Percentiles rank a stretch among this genome's conserved stretches.
phyloP scores from a whole-genome alignment of 805 yeast species.

The Yamadazyma ubonensis region DNA sequence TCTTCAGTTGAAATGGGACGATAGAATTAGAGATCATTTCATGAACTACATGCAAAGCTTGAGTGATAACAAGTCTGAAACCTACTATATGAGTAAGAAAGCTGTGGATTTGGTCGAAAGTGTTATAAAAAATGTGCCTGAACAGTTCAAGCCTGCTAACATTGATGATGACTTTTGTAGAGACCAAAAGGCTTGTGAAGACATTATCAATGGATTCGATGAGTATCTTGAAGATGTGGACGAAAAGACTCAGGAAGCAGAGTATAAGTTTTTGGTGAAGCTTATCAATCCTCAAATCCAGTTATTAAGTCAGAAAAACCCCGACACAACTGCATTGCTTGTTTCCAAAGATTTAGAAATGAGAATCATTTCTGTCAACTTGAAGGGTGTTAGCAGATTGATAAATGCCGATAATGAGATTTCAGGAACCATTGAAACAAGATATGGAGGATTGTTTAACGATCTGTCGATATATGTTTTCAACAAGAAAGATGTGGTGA shows the following conservation, averaged over 20 bases:
- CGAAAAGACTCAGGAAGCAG: slow-evolving; percentile 40
- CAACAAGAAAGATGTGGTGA: slow-evolving; percentile 30
- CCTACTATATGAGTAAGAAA: slow-evolving; percentile 47
- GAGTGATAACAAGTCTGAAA: slow-evolving; percentile 41
- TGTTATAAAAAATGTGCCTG: slow-evolving; percentile 23
- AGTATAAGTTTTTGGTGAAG: slow-evolving; percentile 62
- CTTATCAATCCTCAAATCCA: slow-evolving; percentile 85
- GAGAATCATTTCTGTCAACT: slow-evolving; percentile 46
- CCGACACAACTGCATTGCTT: slow-evolving; percentile 48
- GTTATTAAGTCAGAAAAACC: slow-evolving; percentile 45
- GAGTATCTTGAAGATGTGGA: slow-evolving; percentile 46
- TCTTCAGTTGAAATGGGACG: slow-evolving; percentile 77
- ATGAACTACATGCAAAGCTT: slow-evolving; percentile 53
- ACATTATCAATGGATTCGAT: slow-evolving; percentile 48
- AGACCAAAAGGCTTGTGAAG: slow-evolving; percentile 25
- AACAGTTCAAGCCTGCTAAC: slow-evolving; percentile 15
- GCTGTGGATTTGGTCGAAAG: slow-evolving; percentile 51
- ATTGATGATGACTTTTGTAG: slow-evolving; percentile 19
- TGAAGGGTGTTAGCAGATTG: slow-evolving; percentile 39
- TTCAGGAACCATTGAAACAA: slow-evolving; percentile 49
- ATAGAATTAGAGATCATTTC: slow-evolving; percentile 60
- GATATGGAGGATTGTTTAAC: slow-evolving; percentile 54
- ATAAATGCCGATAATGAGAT: slow-evolving; percentile 32
- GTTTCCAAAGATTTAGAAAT: slow-evolving; percentile 60
- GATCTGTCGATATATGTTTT: slow-evolving; percentile 58